Conservation (phyloP, 257 asterid genomes). For the Solanum bulbocastanum region DNA sequence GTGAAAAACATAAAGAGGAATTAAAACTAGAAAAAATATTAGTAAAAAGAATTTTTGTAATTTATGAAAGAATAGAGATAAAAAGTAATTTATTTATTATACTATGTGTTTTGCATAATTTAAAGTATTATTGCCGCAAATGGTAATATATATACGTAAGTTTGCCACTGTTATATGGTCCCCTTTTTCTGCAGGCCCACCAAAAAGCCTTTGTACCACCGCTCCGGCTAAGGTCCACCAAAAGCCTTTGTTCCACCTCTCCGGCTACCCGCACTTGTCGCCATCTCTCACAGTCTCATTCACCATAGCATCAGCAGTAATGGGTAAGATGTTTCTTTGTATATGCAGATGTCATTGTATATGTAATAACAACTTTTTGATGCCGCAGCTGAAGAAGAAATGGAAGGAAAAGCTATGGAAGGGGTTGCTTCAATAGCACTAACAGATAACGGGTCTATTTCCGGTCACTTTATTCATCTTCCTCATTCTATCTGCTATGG, state of each 20-base stretch:
- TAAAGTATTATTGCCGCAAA: no score
- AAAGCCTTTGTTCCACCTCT: not conserved
- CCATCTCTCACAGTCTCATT: not conserved
- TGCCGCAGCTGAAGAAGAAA: constrained; percentile 1
- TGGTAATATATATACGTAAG: not conserved
- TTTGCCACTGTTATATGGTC: not conserved
- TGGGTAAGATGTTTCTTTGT: not conserved
- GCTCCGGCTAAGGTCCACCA: not conserved
- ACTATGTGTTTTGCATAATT: no score
- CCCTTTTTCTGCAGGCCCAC: not conserved
- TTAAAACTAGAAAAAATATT: no score
- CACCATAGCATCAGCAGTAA: not conserved
- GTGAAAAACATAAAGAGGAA: no score
- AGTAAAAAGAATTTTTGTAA: no score
- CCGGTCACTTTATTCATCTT: constrained; percentile 93
- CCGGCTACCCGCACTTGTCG: not conserved
- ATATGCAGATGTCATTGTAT: not conserved
- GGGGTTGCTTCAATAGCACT: constrained; percentile 94
- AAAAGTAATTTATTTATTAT: no score
- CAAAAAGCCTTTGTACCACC: not conserved
- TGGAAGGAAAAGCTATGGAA: constrained; percentile 41
- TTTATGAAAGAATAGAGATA: no score
- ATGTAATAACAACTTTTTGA: not conserved
- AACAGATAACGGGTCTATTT: constrained; percentile 70
- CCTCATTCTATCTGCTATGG: constrained; percentile 80